Conservation (phyloP, 164 flowering plant genomes). For the Litsea cubeba region DNA sequence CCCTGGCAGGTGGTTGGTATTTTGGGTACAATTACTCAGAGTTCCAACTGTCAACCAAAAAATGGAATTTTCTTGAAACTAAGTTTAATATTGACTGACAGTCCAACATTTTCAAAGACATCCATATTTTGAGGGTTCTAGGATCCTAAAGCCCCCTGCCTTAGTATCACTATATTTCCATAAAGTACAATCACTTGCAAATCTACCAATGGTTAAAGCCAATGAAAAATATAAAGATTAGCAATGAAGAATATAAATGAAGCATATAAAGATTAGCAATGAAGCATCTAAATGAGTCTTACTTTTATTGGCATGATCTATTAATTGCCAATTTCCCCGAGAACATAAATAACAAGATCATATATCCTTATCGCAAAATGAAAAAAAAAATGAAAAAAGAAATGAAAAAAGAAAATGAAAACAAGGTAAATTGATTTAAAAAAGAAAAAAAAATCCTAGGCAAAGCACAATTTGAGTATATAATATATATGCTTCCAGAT, state of each 20-base stretch:
- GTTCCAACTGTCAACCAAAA: too few species aligned
- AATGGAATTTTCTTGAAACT: too few species aligned
- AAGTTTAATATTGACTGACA: too few species aligned
- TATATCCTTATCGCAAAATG: neutral
- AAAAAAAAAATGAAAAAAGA: too few species aligned
- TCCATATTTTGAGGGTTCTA: too few species aligned
- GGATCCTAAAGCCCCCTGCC: too few species aligned
- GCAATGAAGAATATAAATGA: neutral
- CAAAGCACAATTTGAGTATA: neutral
- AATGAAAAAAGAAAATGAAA: neutral
- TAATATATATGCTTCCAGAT: neutral
- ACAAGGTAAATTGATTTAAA: neutral
- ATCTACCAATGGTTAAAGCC: neutral
- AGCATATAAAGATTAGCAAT: neutral
- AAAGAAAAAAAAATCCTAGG: neutral
- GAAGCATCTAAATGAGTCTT: neutral
- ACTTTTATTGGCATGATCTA: neutral
- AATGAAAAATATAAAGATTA: neutral
- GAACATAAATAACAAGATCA: neutral
- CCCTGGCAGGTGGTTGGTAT: too few species aligned
- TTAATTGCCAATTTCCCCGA: neutral
- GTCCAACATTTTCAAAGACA: too few species aligned
- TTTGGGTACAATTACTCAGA: too few species aligned
- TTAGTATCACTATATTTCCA: neutral
- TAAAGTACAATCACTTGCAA: neutral